Conservation (phyloP, 2,329 filamentous ascomycete genomes). For the Xylaria sp. region DNA sequence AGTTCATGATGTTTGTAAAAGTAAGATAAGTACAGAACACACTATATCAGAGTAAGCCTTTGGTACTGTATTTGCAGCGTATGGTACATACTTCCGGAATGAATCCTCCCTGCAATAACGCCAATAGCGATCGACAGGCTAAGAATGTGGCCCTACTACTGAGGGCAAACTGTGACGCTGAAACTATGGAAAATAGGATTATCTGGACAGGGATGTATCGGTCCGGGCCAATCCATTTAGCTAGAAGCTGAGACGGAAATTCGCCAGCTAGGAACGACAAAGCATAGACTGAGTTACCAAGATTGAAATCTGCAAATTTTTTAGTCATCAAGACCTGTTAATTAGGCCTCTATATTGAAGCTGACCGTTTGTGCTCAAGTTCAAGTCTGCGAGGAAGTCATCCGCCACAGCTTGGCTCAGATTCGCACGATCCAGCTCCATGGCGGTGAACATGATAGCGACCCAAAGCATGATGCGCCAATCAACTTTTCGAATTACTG, state of each 20-base stretch:
- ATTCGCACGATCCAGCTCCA: conserved; percentile 63
- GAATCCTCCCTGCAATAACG: conserved; percentile 48
- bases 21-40: conserved; percentile 50
- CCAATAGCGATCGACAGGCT: conserved; percentile 44
- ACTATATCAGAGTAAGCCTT: conserved; percentile 33
- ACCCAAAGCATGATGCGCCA: conserved; percentile 58
- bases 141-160: conserved; percentile 43
- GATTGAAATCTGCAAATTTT: conserved; percentile 57
- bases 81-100: conserved; percentile 46
- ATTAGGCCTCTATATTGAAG: neutral
- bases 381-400: conserved; percentile 58
- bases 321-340: neutral
- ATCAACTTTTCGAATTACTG: conserved; percentile 49
- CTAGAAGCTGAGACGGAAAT: conserved; percentile 69
- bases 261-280: conserved; percentile 67
- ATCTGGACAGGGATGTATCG: conserved; percentile 48
- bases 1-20: conserved; percentile 52
- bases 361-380: conserved; percentile 58
- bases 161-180: conserved; percentile 47
- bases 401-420: conserved; percentile 60
- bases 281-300: conserved; percentile 65
- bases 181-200: conserved; percentile 45
- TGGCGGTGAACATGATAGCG: conserved; percentile 61
- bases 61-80: neutral
- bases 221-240: conserved; percentile 59